Base-by-base conservation (phyloP, 2,329 filamentous ascomycete genomes). In the Fusarium nygamai region DNA sequence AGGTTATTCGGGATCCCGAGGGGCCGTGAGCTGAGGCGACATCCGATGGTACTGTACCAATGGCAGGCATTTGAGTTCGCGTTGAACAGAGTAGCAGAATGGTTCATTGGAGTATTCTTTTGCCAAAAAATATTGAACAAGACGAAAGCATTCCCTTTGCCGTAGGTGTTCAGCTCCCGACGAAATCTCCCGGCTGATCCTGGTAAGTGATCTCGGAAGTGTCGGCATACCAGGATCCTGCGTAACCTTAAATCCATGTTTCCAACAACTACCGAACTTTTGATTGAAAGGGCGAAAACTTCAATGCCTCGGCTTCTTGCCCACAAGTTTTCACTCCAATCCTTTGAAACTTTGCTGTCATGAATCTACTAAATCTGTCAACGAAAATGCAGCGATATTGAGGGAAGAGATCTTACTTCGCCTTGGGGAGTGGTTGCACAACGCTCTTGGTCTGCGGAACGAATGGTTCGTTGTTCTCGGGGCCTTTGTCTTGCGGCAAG, bases 91-190 rank as follows among this genome's bases (percentile, higher is more conserved):
- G 14, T 13, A 9, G 20, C 5, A 14, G 3, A 51, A 24, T 5
- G 2, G 0, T 34, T 3, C 2, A 2, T 14, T 2, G 8, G 6
- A 12, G 3, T 9, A 8, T 17, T 31, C 3, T 48, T 48, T 6
- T 48, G 0, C 11, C 8, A 16, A 7, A 31, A 6, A 4, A 31
- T 17, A 7, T 14, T 8, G 12, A 24, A 34, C 1, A 51, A 34
- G 16, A 13, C 6, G 0, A 27, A 12, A 14, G 17, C 2, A 12
- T 0, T 20, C 22, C 20, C 14, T 51, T 0, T 24, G 2, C 3
- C 14, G 3, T 2, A 20, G 12, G 4, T 2, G 10, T 9, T 17
- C 24, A 17, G 19, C 7, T 29, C 5, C 24, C 20, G 24, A 38
- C 2, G 16, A 29, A 29, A 10, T 19, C 27, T n/a, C 4, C 27